A percentile compares a stretch with the other conserved stretches of the same genome.
These are phyloP conservation scores for Malbranchea cinnamomea DNA, from an alignment of 2,329 filamentous ascomycete genomes.

Conservation along the genomic window DNA sequence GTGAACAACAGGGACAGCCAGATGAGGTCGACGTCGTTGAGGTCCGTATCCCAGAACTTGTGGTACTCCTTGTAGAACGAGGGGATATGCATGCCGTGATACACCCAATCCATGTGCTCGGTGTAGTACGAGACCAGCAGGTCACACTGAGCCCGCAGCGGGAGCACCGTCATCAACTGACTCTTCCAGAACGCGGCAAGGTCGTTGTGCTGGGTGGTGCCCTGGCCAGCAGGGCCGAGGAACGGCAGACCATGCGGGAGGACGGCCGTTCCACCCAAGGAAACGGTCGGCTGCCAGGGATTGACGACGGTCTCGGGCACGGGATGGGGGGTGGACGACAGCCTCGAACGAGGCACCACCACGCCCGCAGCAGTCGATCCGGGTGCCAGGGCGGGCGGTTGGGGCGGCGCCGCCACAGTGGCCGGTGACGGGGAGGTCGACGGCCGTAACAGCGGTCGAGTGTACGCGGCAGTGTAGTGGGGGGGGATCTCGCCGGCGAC, in stretches of 20 bases:
- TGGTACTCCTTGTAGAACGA: constrained; percentile 15
- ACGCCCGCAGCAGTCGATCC: too few relatives aligned
- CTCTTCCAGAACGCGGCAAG: constrained; percentile 12
- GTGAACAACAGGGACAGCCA: constrained; percentile 19
- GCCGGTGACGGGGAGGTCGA: too few relatives aligned
- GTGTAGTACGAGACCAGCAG: constrained; percentile 16
- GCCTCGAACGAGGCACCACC: too few relatives aligned
- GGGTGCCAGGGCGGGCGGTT: too few relatives aligned
- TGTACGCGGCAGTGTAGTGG: too few relatives aligned
- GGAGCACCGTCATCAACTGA: constrained; percentile 12
- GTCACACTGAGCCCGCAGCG: constrained; percentile 13
- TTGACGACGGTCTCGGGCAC: too few relatives aligned
- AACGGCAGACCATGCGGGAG: constrained; percentile 3
- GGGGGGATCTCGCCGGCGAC: too few relatives aligned
- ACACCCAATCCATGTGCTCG: constrained; percentile 19
- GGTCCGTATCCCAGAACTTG: constrained; percentile 14
- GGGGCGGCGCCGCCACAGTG: too few relatives aligned
- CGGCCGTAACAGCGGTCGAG: too few relatives aligned
- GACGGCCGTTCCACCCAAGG: constrained; percentile 4
- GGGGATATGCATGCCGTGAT: constrained; percentile 15
- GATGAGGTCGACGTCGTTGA: constrained; percentile 17
- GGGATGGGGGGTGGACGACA: too few relatives aligned
- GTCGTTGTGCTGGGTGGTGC: constrained; percentile 3
- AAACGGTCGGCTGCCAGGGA: too few relatives aligned
- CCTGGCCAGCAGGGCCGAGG: constrained; percentile 2